A percentile compares a stretch with the other conserved stretches of the same genome.
Evolutionary conservation across 371 early-diverging fungal genomes (phyloP).

Genomic region (Mortierella sp.): DNA sequence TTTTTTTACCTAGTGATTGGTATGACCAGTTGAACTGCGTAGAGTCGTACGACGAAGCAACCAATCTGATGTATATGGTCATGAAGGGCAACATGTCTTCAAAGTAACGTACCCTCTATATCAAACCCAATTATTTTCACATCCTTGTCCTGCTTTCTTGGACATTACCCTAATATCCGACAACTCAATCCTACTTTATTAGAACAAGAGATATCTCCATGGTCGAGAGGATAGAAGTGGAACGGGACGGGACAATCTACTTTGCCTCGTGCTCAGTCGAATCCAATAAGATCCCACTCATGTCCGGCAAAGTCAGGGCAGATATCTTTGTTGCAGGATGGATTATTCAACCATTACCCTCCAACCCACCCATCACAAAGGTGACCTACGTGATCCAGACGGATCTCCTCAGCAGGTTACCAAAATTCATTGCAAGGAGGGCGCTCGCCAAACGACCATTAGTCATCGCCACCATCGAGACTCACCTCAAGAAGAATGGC

Average conservation of each 20-base stretch:
- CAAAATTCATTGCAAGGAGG: constrained; percentile 73
- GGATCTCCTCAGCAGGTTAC: constrained; percentile 70
- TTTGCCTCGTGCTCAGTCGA: constrained; percentile 78
- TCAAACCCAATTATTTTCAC: not conserved
- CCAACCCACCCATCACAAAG: constrained; percentile 70
- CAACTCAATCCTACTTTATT: not conserved
- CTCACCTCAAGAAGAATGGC: constrained; percentile 73
- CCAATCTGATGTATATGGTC: constrained; percentile 60
- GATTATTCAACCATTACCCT: constrained; percentile 70
- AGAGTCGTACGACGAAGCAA: constrained; percentile 57
- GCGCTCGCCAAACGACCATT: constrained; percentile 76
- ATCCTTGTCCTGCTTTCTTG: not conserved
- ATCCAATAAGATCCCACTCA: constrained; percentile 70
- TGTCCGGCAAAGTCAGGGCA: constrained; percentile 68
- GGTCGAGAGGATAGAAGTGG: constrained; percentile 75
- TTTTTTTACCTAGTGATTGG: constrained; percentile 43
- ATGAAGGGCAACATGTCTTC: constrained; percentile 58
- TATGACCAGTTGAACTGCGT: constrained; percentile 59
- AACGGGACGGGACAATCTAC: constrained; percentile 71
- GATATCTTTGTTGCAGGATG: constrained; percentile 75
- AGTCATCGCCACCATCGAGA: constrained; percentile 71
- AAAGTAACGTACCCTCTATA: constrained; percentile 37
- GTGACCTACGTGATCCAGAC: constrained; percentile 70
- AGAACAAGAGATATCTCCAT: constrained; percentile 74
- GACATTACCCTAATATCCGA: not conserved